Base-by-base conservation (phyloP, 306 rosid species). In the Cucurbita pepo region DNA sequence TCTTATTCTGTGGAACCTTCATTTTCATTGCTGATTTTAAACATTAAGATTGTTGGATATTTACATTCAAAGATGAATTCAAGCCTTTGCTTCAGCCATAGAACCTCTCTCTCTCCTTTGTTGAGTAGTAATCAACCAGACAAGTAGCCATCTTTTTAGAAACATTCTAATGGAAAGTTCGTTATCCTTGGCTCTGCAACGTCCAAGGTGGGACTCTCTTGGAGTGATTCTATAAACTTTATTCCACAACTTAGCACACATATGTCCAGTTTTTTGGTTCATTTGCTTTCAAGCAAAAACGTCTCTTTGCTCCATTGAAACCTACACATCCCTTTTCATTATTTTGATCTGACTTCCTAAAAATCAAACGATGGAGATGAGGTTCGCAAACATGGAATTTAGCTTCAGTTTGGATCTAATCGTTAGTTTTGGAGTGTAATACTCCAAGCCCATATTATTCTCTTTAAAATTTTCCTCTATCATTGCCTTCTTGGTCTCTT, bases 1-100 rank as follows among this genome's bases (percentile, higher is more conserved):
- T 75, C 62, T 36, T 51, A 37, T 61, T 75, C 78, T 18, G 60
- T 12, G 76, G 76, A 72, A 54, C 36, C 22, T 21, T 72, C 51
- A 53, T 19, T 56, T 55, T 56, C 62, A 34, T 53, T 71, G 50
- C 60, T 71, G 47, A 19, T 71, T 25, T 55, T 50, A 3, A 15
- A 52, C 4, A 10, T 3, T 61, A 12, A 66, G 40, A 44, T 22
- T 22, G 30, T 66, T 65, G 53, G 38, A 64, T 40, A 10, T 64
- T 15, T 48, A 0, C 56, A 13, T 22, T 19, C 13, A 5, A 47
- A 45, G 14, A 12, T 66, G 19, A 45, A 65, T 43, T 64, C n/a
- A 47, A 45, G 72, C 7, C 72, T 66, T 66, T 66, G 56, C 10
- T 69, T 69, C 73, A 48, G 12, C 22, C 8, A 0, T 2, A 45